Percentiles rank a stretch among this genome's conserved stretches.
Evolutionary conservation across 139 green algal genomes (phyloP).

Genomic region (Chlamydomonas sp.): DNA sequence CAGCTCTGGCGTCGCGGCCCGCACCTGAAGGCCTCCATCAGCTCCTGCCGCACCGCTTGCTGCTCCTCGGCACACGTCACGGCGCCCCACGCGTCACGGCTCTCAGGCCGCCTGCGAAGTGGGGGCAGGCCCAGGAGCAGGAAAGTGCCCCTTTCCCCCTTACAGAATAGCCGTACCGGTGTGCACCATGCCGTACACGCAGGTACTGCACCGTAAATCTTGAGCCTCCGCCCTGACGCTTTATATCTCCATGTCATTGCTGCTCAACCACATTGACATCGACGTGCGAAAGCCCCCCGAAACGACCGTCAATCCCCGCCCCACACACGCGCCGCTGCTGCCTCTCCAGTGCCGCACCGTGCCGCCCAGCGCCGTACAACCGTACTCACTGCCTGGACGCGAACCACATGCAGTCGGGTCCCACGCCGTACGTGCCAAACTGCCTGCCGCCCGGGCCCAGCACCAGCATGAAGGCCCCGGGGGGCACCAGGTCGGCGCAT

Average conservation of each 20-base stretch:
- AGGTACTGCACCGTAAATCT: too few species aligned
- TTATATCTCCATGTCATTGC: too few species aligned
- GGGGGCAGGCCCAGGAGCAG: too few species aligned
- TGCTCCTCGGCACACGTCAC: not conserved
- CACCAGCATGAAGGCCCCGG: not conserved
- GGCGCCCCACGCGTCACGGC: conserved; percentile 25
- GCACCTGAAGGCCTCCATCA: not conserved
- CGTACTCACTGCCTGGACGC: not conserved
- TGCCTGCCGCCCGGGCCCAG: conserved; percentile 18
- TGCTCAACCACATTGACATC: too few species aligned
- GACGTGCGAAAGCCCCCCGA: too few species aligned
- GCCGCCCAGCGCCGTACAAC: not conserved
- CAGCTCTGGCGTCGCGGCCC: too few species aligned
- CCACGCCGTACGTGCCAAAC: conserved; percentile 33
- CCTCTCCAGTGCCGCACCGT: not conserved
- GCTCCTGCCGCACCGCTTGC: not conserved
- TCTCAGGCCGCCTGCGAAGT: not conserved
- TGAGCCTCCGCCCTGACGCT: too few species aligned
- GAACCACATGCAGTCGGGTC: conserved; percentile 36
- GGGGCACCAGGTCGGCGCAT: conserved; percentile 17
- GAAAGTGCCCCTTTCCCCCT: too few species aligned
- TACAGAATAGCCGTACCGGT: too few species aligned
- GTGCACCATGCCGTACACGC: not conserved
- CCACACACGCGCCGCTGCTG: too few species aligned
- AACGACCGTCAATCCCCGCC: too few species aligned